Evolutionary conservation across 1,139 yeast genomes (phyloP), one percentile per base, ranked within the genome.

Genomic region (Suhomyces choctaworum): DNA sequence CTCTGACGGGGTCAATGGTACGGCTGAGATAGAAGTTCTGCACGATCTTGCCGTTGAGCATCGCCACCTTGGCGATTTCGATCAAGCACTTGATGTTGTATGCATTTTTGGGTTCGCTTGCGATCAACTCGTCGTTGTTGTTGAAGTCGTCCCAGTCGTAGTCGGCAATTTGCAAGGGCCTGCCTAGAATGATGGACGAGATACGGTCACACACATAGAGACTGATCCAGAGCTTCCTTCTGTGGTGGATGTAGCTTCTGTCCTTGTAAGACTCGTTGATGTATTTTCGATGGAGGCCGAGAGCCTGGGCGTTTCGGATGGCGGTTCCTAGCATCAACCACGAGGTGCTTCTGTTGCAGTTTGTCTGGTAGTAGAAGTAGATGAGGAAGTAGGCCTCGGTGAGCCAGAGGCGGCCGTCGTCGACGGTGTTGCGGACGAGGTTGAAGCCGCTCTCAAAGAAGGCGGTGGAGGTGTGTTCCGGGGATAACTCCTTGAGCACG

Each of bases 391-490:
- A 58, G 3, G 66, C 64, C 40, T 70, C 67, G 1, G 70, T 68
- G 14, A 66, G 47, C 74, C 76, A 70, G 7, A 68, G 37, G 27
- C 60, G 63, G 2, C 67, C 68, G 43, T 67, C 72, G 29, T 64
- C 65, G 4, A 54, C 54, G 4, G 58, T 51, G n/a, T 54, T 47
- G 26, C 56, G 43, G 36, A 63, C 42, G 5, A 69, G 40, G 17
- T 54, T 47, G 33, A 60, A 40, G 1, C 70, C 73, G 34, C 58
- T 50, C 20, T 64, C 64, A 35, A 64, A 64, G 38, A 54, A 66
- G 4, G 44, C 38, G 8, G 25, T 22, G 15, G 46, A 40, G 7
- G 40, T 44, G 13, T 28, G 22, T 9, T 27, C 15, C 5, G 50
- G 36, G 7, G 50, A 48, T 12, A 41, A 46, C 32, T 40, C 48